These are phyloP conservation scores for Gossypium ekmanianum DNA, from an alignment of 345 rosid species.

Conservation along the genomic window DNA sequence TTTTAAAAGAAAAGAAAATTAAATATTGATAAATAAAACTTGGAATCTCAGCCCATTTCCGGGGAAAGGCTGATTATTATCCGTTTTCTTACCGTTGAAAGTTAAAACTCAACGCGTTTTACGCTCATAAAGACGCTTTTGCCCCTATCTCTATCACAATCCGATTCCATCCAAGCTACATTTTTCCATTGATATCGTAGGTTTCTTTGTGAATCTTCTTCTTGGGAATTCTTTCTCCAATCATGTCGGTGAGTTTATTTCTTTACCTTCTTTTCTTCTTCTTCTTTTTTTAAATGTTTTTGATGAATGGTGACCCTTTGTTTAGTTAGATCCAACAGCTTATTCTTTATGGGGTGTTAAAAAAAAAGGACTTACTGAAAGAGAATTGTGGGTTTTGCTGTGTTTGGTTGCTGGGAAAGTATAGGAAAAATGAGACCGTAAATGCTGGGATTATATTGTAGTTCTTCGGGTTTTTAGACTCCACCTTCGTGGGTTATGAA, in stretches of 20 bases:
- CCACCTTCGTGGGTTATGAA: background rate
- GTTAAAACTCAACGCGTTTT: background rate
- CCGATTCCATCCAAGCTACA: background rate
- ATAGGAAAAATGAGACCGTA: background rate
- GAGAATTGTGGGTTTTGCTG: background rate
- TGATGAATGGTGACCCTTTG: background rate
- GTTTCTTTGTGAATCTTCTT: background rate
- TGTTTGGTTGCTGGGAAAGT: constrained; percentile 9
- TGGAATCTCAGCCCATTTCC: too few relatives aligned
- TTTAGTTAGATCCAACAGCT: constrained; percentile 6
- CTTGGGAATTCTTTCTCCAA: background rate
- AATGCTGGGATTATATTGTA: background rate
- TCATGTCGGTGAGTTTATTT: constrained; percentile 12
- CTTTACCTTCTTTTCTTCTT: background rate
- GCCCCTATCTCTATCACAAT: background rate
- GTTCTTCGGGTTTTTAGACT: background rate
- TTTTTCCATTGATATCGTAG: background rate
- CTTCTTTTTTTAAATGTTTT: background rate
- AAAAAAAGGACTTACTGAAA: background rate
- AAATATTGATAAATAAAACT: too few relatives aligned
- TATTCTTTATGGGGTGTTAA: too few relatives aligned
- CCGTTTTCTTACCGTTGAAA: background rate
- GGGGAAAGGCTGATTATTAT: background rate
- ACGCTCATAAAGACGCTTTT: background rate
- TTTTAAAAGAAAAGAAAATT: too few relatives aligned